phyloP scores from a whole-genome alignment of 129 eudicot genomes.

The Artemisia tridentata region DNA sequence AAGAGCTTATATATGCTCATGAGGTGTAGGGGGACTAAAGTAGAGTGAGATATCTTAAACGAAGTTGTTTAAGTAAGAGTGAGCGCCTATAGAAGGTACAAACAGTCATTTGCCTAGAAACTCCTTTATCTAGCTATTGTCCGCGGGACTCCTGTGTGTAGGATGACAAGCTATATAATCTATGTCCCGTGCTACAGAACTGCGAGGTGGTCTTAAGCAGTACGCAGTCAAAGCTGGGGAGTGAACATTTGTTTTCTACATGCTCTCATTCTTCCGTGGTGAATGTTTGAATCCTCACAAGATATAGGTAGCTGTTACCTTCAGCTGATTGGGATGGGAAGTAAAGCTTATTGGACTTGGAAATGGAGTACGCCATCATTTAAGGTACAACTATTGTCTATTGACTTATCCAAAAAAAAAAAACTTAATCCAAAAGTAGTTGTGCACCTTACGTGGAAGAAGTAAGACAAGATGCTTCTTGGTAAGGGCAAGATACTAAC shows the following conservation, averaged over 20 bases:
- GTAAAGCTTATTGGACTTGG: not conserved
- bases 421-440: not conserved
- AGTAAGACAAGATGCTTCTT: not conserved
- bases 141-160: not conserved
- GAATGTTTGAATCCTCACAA: not conserved
- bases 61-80: no score
- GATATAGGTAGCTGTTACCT: not conserved
- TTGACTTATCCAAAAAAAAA: not conserved
- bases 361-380: not conserved
- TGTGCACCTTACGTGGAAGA: slow-evolving; percentile 1
- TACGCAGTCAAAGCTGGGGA: not conserved
- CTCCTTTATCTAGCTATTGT: not conserved
- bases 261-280: not conserved
- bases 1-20: no score
- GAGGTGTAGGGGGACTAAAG: not conserved
- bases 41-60: not conserved
- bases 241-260: not conserved
- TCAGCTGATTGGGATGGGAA: not conserved
- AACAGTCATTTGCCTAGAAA: not conserved
- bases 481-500: not conserved
- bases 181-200: not conserved
- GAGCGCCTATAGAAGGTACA: no score
- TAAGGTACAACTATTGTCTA: not conserved
- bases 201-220: not conserved
- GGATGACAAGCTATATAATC: not conserved